phyloP scores from a whole-genome alignment of 2,329 filamentous ascomycete genomes.

The Xylaria sp. region DNA sequence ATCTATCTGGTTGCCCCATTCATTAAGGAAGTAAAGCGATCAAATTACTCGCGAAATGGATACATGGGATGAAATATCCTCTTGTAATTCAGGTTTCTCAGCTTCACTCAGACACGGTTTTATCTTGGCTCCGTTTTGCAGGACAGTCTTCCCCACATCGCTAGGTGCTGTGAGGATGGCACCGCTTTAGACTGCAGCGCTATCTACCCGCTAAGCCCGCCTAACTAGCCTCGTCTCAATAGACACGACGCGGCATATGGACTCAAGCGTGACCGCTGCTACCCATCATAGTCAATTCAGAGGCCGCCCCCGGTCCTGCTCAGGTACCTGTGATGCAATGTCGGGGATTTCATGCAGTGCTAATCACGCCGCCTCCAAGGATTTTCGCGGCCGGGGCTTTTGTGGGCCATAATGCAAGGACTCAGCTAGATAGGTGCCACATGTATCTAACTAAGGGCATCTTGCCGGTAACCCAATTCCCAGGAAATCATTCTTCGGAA shows the following conservation, averaged over 20 bases:
- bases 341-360: constrained; percentile 19
- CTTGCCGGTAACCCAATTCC: constrained; percentile 11
- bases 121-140: neutral
- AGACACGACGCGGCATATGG: neutral
- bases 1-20: neutral
- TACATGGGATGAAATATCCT: constrained; percentile 15
- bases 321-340: constrained; percentile 11
- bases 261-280: neutral
- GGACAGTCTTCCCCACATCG: constrained; percentile 12
- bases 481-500: neutral
- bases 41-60: neutral
- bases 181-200: constrained; percentile 12
- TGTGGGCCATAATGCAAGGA: constrained; percentile 7
- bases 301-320: neutral
- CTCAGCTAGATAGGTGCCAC: neutral
- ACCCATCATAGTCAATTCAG: neutral
- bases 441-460: neutral
- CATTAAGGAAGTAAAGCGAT: neutral
- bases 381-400: neutral
- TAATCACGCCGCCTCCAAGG: constrained; percentile 3
- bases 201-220: constrained; percentile 13
- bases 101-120: constrained; percentile 6
- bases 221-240: neutral
- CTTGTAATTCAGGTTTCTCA: neutral
- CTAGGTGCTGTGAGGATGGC: constrained; percentile 5